Percentiles rank a stretch among this genome's conserved stretches.
Conservation (phyloP, 1,139 yeast genomes). For the Entelexis paramagnoliae region DNA sequence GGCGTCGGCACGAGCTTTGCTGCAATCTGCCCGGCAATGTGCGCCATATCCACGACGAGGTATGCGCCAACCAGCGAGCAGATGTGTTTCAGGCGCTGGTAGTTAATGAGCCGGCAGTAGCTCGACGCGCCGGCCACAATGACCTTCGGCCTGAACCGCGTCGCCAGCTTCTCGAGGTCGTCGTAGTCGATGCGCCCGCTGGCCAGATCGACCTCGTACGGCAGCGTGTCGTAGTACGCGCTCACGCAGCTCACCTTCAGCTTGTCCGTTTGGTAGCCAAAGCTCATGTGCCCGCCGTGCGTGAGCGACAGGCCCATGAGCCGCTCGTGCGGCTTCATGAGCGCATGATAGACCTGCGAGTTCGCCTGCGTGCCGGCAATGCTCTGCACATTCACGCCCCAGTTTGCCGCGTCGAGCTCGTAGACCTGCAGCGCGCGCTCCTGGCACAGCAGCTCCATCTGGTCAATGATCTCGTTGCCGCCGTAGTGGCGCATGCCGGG, state of each 20-base stretch:
- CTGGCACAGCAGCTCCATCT: constrained; percentile 82
- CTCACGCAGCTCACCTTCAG: constrained; percentile 93
- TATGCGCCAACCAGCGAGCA: constrained; percentile 96
- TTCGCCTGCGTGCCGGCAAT: constrained; percentile 95
- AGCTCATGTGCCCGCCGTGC: constrained; percentile 95
- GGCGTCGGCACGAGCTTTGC: constrained; percentile 96
- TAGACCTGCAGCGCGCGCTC: constrained; percentile 83
- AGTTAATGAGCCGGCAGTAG: constrained; percentile 88
- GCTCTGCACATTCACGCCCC: constrained; percentile 96
- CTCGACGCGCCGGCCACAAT: constrained; percentile 98
- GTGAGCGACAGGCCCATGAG: constrained; percentile 94
- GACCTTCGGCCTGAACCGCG: constrained; percentile 86
- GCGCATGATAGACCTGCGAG: constrained; percentile 80
- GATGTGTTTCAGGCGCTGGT: constrained; percentile 87
- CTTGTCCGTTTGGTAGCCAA: constrained; percentile 92
- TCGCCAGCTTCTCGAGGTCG: constrained; percentile 80
- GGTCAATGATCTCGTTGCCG: constrained; percentile 87
- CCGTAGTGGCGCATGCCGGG: constrained; percentile 97
- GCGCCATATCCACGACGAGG: constrained; percentile 96
- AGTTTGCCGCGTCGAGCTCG: constrained; percentile 56
- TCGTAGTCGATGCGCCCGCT: constrained; percentile 95
- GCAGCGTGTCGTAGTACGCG: constrained; percentile 95
- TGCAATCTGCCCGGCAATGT: constrained; percentile 89
- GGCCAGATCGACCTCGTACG: constrained; percentile 80
- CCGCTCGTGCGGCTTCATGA: constrained; percentile 83